Conservation (phyloP, 352 stramenopile species). For the Pythium apleroticum region DNA sequence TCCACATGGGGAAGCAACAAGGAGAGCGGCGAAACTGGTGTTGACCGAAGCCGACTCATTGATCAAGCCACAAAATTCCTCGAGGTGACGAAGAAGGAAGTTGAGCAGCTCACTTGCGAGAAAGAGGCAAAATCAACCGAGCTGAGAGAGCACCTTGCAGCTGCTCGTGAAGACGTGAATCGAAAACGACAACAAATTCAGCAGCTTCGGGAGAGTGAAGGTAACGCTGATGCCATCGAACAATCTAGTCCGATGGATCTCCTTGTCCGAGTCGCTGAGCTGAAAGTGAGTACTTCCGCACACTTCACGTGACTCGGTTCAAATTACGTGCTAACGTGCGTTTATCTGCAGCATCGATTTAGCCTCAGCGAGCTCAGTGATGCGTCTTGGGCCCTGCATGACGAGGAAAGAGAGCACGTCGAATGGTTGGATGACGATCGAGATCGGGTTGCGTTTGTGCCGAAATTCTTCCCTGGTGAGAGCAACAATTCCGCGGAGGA, state of each 20-base stretch:
- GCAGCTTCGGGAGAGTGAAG: constrained; percentile 35
- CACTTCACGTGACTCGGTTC: background rate
- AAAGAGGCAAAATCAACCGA: background rate
- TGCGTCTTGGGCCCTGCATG: constrained; percentile 19
- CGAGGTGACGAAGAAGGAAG: constrained; percentile 1
- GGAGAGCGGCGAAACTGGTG: background rate
- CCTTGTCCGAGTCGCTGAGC: constrained; percentile 42
- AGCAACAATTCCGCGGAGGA: background rate
- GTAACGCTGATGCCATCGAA: constrained; percentile 17
- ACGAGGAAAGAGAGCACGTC: constrained; percentile 18
- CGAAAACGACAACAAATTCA: constrained; percentile 37
- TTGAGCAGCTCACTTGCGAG: background rate
- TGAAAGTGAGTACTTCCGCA: constrained; percentile 43
- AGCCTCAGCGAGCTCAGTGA: constrained; percentile 18
- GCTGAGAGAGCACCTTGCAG: constrained; percentile 3
- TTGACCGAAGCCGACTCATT: background rate
- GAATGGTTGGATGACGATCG: constrained; percentile 19
- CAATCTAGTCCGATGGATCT: constrained; percentile 46
- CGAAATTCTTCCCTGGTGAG: constrained; percentile 19
- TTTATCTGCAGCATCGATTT: constrained; percentile 11
- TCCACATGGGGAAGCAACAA: constrained; percentile 27
- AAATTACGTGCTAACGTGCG: background rate
- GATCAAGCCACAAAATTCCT: background rate
- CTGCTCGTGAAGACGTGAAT: constrained; percentile 35
- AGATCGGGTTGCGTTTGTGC: constrained; percentile 11